A percentile compares a stretch with the other conserved stretches of the same genome.
phyloP scores from a whole-genome alignment of 257 asterid genomes.

The Hygrophila difformis region DNA sequence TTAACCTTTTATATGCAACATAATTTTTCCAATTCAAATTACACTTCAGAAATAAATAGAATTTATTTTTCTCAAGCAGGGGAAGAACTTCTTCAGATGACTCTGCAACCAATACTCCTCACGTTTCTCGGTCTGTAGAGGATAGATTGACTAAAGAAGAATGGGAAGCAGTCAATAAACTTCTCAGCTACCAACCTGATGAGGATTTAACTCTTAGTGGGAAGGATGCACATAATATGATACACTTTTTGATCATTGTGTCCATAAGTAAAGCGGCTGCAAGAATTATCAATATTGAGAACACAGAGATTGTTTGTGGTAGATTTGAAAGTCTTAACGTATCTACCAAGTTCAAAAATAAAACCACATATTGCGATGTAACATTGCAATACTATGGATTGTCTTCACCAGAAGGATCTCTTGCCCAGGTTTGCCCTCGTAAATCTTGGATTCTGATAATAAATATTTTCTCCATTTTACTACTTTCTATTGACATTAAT shows the following conservation, averaged over 20 bases:
- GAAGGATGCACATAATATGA: slow-evolving; percentile 74
- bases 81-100: slow-evolving; percentile 52
- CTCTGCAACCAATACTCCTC: slow-evolving; percentile 40
- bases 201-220: slow-evolving; percentile 67
- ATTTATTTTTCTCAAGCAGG: slow-evolving; percentile 41
- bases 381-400: slow-evolving; percentile 83
- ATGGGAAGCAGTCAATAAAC: slow-evolving; percentile 94
- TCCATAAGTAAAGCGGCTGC: slow-evolving; percentile 90
- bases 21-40: too few species aligned
- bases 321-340: slow-evolving; percentile 86
- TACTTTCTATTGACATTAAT: too few species aligned
- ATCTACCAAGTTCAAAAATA: slow-evolving; percentile 70
- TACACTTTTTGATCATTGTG: slow-evolving; percentile 62
- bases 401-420: slow-evolving; percentile 96
- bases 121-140: slow-evolving; percentile 53
- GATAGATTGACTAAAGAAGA: slow-evolving; percentile 88
- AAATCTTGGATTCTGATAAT: too few species aligned
- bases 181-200: slow-evolving; percentile 87
- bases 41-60: slow-evolving; percentile 7
- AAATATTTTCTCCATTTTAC: too few species aligned
- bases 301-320: slow-evolving; percentile 86
- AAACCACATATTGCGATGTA: slow-evolving; percentile 77
- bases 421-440: slow-evolving; percentile 71
- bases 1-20: slow-evolving; percentile 12
- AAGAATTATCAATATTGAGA: slow-evolving; percentile 57